Base-by-base conservation (phyloP, 768 basidiomycete genomes). In the Boletus vermiculosoides region DNA sequence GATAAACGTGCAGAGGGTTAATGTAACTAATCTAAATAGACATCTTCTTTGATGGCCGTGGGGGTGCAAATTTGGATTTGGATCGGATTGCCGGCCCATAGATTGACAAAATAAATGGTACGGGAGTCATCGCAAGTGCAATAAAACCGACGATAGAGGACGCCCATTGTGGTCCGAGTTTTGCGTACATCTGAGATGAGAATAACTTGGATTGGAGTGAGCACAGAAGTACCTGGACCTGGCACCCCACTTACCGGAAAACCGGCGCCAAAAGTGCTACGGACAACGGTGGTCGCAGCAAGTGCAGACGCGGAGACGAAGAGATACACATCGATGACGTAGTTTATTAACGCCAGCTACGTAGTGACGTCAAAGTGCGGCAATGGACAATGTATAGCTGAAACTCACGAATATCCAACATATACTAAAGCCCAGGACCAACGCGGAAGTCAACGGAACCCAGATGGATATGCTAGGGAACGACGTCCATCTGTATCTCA, bases 321-420 rank as follows among this genome's bases (percentile, higher is more conserved):
- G 22, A 83, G 68, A 62, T 86, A 86, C 4, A 80, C 76, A 67
- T 86, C 86, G 41, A 87, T 79, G 36, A 85, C 79, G 62, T 87
- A 87, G 59, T 83, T 86, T 60, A 83, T 68, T 45, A 83, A 66
- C 11, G 78, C 74, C 52, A 85, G 63, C 85, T 85, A 52, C 12
- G 50, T 18, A 13, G 41, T 23, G 12, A 25, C 15, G 20, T 66
- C 15, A 60, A 39, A 47, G 16, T 39, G 23, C 16, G n/a, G 16
- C 2, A 37, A 39, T 6, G n/a, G 23, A 45, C n/a, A 57, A 50
- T 47, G 5, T 50, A 39, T 34, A 12, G 41, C 31, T 5, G 6
- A 51, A 28, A 74, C 83, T 55, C 59, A 84, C 83, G 63, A 84
- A 84, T 22, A 85, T 78, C 64, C 78, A 76, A 45, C 77, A 74